Conservation (phyloP, 2,329 filamentous ascomycete species). For the Septoria petroselini region DNA sequence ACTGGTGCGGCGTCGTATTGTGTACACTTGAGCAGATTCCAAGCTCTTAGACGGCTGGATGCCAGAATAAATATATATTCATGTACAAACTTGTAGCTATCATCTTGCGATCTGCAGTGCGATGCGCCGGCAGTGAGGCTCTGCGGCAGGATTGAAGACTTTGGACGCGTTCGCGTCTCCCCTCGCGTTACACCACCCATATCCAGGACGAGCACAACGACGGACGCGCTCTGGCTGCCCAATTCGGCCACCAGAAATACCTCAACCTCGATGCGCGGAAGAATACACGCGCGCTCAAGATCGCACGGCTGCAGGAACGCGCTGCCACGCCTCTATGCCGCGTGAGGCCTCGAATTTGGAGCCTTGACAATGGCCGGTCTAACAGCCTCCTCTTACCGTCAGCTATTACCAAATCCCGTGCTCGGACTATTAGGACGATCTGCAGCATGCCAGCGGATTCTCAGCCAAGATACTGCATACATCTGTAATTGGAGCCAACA, state of each 20-base stretch:
- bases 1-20: background rate
- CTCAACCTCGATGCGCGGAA: too few species aligned
- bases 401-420: too few species aligned
- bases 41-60: background rate
- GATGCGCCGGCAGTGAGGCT: background rate
- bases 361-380: too few species aligned
- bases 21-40: background rate
- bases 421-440: too few species aligned
- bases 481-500: background rate
- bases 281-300: too few species aligned
- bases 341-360: too few species aligned
- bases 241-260: too few species aligned
- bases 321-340: too few species aligned
- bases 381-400: too few species aligned
- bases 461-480: background rate
- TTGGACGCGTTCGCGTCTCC: background rate
- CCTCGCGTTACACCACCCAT: background rate
- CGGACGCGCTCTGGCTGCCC: too few species aligned
- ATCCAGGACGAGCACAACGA: too few species aligned
- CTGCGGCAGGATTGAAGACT: background rate
- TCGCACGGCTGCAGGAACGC: too few species aligned
- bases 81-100: background rate
- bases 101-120: background rate
- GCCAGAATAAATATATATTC: background rate
- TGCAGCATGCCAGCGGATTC: constrained; percentile 1